These are phyloP conservation scores for Cyclotella sp. DNA, from an alignment of 108 stramenopile species.

Conservation along the genomic window DNA sequence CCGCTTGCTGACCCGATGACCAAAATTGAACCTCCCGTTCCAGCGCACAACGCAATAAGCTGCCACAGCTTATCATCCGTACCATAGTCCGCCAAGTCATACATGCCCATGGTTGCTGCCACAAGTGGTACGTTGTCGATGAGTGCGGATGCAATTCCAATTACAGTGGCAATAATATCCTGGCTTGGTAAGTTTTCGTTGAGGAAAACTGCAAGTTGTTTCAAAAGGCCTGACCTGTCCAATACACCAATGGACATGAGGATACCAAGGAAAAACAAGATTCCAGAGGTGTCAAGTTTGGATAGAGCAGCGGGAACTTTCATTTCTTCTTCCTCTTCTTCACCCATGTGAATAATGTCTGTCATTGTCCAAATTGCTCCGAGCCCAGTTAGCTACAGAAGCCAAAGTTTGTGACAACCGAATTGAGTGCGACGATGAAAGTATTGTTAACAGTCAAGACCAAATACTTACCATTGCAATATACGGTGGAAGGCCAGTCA, in stretches of 20 bases:
- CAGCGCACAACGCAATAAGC: constrained; percentile 94
- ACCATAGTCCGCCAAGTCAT: constrained; percentile 85
- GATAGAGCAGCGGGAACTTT: constrained; percentile 85
- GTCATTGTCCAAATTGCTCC: constrained; percentile 95
- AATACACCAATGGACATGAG: constrained; percentile 93
- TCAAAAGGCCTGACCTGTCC: constrained; percentile 91
- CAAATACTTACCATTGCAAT: constrained; percentile 77
- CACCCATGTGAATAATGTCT: constrained; percentile 93
- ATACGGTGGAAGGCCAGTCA: constrained; percentile 94
- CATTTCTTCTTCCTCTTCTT: constrained; percentile 80
- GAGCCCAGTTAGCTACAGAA: constrained; percentile 77
- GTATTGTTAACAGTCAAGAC: not conserved
- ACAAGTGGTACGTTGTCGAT: constrained; percentile 96
- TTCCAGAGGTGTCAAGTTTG: constrained; percentile 89
- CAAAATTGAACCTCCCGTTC: constrained; percentile 94
- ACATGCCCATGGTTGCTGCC: constrained; percentile 96
- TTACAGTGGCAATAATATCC: constrained; percentile 94
- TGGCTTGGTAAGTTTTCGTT: constrained; percentile 87
- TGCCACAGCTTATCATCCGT: constrained; percentile 95
- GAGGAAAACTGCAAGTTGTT: constrained; percentile 86
- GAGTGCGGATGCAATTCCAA: constrained; percentile 91
- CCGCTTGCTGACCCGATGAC: constrained; percentile 94
- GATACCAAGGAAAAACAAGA: constrained; percentile 96
- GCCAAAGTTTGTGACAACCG: not conserved
- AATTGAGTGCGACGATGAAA: not conserved